phyloP scores from a whole-genome alignment of 768 basidiomycete genomes.

The Boletus sensibilis region DNA sequence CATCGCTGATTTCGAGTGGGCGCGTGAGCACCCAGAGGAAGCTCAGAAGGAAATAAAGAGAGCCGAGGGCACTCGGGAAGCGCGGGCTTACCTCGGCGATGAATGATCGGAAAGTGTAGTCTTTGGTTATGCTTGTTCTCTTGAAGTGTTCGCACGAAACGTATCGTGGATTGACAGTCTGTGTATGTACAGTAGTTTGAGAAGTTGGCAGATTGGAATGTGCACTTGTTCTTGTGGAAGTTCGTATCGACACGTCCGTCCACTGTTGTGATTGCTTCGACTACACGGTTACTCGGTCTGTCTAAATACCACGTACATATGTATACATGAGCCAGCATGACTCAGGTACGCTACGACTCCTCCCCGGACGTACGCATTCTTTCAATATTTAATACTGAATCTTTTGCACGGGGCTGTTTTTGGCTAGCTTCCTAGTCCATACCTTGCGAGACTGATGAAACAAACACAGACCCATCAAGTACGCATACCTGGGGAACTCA shows the following conservation, averaged over 20 bases:
- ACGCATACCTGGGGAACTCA: not conserved
- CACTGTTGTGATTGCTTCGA: not conserved
- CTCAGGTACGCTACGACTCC: too few species aligned
- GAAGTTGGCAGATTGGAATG: not conserved
- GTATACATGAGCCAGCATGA: too few species aligned
- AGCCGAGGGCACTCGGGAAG: not conserved
- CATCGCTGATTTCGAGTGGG: constrained; percentile 10
- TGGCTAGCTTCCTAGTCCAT: too few species aligned
- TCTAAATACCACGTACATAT: too few species aligned
- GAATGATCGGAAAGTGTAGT: not conserved
- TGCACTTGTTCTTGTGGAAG: not conserved
- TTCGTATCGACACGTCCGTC: not conserved
- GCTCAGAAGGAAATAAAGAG: not conserved
- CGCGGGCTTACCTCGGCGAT: not conserved
- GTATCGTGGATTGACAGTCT: not conserved
- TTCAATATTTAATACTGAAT: too few species aligned
- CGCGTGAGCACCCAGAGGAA: constrained; percentile 12
- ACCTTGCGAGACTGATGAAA: not conserved
- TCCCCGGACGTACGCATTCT: too few species aligned
- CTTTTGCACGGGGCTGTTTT: too few species aligned
- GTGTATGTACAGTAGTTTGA: not conserved
- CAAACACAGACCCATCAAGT: not conserved
- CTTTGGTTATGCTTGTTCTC: not conserved
- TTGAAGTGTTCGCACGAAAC: not conserved
- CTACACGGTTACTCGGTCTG: not conserved